Conservation (phyloP, 106 monocot species). For the Cymbidium sinense region DNA sequence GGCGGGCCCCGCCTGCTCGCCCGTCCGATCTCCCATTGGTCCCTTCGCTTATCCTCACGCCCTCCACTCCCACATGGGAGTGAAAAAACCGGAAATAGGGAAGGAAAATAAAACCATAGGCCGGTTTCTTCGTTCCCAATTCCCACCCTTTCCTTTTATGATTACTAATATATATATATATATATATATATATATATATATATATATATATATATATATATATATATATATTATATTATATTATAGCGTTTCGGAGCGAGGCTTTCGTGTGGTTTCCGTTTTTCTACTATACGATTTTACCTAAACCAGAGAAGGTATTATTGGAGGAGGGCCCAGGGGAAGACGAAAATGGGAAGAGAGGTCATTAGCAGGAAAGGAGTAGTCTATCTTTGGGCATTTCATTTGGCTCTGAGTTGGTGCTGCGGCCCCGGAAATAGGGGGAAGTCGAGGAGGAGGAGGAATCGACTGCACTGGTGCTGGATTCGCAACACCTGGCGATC, state of each 20-base stretch:
- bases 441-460: no score
- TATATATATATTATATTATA: no score
- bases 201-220: no score
- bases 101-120: background rate
- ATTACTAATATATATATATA: no score
- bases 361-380: background rate
- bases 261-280: background rate
- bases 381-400: background rate
- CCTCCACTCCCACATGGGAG: background rate
- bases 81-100: background rate
- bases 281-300: background rate
- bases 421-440: background rate
- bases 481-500: background rate
- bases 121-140: no score
- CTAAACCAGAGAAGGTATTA: background rate
- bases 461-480: no score
- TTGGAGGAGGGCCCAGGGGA: background rate
- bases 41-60: background rate
- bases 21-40: background rate
- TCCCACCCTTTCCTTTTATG: no score
- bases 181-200: no score
- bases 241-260: background rate
- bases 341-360: background rate
- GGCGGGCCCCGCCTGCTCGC: background rate
- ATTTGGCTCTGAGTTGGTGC: background rate